Base-by-base conservation (phyloP, 805 yeast species). In the Candida namnaoensis region DNA sequence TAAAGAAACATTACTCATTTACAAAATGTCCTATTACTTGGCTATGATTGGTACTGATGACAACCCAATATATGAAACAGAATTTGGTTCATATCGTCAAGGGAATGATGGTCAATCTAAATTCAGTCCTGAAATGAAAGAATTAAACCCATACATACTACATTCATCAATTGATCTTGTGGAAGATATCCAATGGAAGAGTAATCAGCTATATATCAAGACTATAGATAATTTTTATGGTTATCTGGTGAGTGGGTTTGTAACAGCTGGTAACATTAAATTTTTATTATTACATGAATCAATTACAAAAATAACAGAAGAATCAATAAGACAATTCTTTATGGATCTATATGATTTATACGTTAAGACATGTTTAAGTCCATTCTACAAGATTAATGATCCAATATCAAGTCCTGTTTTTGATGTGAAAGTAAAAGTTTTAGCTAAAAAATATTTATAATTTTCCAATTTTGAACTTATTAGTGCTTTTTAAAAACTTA, bases 91-190 rank as follows among this genome's bases (percentile, higher is more conserved):
- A 0, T 76, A 71, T 60, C 76, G 83, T 43, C 80, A 73, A 44
- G 77, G 81, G 5, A 77, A 77, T 5, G 82, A 77, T 46, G 95
- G 95, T 0, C 50, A 50, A 23, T 50, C 59, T 5, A 49, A 51
- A 28, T 82, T 88, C 50, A 72, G 90, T 1, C 66, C 75, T 8
- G 85, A 80, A 39, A 74, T 87, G 58, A 73, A 74, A 51, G 96
- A 91, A 54, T 64, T 91, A 33, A 80, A 83, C 49, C 97, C 96
- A 23, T 91, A 88, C 54, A 80, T 93, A 27, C 74, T 90, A 32
- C 95, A 93, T 56, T 76, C 96, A 1, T 78, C 98, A 2, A 62
- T 93, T 33, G 99, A 93, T 59, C 71, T 93, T n/a, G 79, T 93
- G 0, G 96, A 93, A 48, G 96, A 90, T 52, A 62, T 78, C 3